These are phyloP conservation scores for Astragalus glycyphyllos DNA, from an alignment of 306 rosid genomes.

Conservation along the genomic window DNA sequence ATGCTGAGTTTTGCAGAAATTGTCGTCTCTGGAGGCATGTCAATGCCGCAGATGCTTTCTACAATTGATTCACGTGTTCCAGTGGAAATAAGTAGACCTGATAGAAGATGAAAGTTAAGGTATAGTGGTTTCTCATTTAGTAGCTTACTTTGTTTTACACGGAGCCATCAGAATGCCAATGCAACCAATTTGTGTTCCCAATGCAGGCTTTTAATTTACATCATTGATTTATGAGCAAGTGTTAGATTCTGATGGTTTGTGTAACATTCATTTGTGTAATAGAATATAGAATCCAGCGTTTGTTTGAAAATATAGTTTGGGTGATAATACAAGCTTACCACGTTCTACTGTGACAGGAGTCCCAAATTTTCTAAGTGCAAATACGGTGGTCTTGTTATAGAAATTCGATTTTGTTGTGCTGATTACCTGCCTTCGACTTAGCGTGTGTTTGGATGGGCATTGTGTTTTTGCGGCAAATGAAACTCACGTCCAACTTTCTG, in stretches of 20 bases:
- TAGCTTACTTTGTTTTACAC: conserved; percentile 36
- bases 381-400: too few species aligned
- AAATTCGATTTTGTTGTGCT: too few species aligned
- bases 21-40: conserved; percentile 97
- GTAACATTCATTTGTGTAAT: conserved; percentile 55
- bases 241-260: conserved; percentile 51
- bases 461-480: too few species aligned
- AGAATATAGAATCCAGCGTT: conserved; percentile 56
- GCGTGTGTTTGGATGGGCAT: too few species aligned
- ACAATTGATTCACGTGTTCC: conserved; percentile 67
- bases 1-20: conserved; percentile 69
- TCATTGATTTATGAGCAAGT: conserved; percentile 37
- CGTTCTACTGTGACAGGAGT: conserved; percentile 3
- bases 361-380: conserved; percentile 22
- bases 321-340: conserved; percentile 41
- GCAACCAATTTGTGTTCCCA: conserved; percentile 18
- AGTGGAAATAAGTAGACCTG: conserved; percentile 55
- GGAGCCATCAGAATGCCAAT: conserved; percentile 46
- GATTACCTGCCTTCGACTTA: too few species aligned
- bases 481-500: too few species aligned
- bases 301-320: conserved; percentile 55
- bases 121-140: conserved; percentile 41
- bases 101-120: conserved; percentile 59
- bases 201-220: conserved; percentile 42
- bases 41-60: conserved; percentile 93